Evolutionary conservation across 2,329 filamentous ascomycete genomes (phyloP).

Genomic region (Colletotrichum sp.): DNA sequence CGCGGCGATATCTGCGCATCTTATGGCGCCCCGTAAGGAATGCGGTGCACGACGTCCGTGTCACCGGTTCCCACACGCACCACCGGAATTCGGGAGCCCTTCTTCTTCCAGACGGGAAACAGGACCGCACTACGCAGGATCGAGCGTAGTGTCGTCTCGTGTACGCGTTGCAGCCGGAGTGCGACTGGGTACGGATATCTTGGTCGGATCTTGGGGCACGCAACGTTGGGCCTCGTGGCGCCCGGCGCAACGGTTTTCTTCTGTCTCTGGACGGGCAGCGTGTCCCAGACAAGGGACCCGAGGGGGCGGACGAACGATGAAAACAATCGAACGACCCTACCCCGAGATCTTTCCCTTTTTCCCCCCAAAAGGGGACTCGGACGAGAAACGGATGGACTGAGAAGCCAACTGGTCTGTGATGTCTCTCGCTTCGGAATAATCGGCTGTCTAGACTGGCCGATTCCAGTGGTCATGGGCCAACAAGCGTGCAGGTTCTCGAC

Average conservation of each 20-base stretch:
- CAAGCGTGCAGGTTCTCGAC: background rate
- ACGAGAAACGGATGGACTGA: background rate
- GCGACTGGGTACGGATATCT: background rate
- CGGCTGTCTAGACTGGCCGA: background rate
- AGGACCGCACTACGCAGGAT: background rate
- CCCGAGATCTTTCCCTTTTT: background rate
- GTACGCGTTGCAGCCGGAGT: background rate
- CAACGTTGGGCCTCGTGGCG: constrained; percentile 6
- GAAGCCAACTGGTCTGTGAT: background rate
- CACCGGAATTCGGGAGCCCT: constrained; percentile 5
- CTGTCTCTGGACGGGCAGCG: background rate
- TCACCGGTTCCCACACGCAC: background rate
- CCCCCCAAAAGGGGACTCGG: background rate
- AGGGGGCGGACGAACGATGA: background rate
- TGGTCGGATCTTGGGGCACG: background rate
- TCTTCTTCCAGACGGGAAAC: background rate
- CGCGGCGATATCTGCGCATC: constrained; percentile 4
- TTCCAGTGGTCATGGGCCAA: background rate
- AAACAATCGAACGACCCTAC: background rate
- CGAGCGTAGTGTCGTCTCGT: background rate
- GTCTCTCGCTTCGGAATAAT: background rate
- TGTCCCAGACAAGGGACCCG: background rate
- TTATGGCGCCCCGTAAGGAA: background rate
- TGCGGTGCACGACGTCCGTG: background rate
- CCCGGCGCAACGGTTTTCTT: background rate